Evolutionary conservation across 495 filamentous ascomycete species (phyloP), one percentile per base, ranked within the genome.

Genomic region (Achaetomiella virescens): DNA sequence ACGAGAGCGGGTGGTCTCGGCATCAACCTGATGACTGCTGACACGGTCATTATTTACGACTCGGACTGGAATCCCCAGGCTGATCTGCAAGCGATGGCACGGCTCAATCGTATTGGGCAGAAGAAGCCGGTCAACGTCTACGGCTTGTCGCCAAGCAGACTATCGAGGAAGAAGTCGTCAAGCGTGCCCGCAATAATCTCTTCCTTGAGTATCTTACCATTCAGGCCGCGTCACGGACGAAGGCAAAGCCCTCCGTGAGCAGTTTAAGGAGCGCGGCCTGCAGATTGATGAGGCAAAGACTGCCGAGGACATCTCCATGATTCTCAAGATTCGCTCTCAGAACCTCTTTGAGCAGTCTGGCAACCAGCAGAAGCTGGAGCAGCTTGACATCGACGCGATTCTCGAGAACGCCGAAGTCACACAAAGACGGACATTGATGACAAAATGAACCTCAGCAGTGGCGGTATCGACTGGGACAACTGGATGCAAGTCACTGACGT

Each of bases 11-110:
- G 93, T 73, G 93, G 93, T 66, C 81, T 99, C 17, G 93, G 93
- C 45, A 97, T 99, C 75, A 99, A 99, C 64, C 72, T 99, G 42
- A 97, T 97, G 91, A 97, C 93, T 45, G 93, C 93, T 2, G 93
- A 99, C 66, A 97, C 95, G 0, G 95, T 99, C 55, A 88, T 99
- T 60, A 81, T 99, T 38, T 97, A 97, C 62, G 93, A 99, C 67
- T 97, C 95, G 0, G 93, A 99, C 66, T 99, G 95, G 95, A 99
- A 99, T 57, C 93, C 93, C 14, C 93, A 99, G 67, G 93, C 93
- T 0, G 93, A 99, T 77, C 74, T 99, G 51, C 93, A 99, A 62
- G 93, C 93, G 18, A 99, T 99, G 93, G 92, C 93, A 42, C 84
- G 93, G 61, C 95, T 95, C 45, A 95, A 99, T 71, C 86, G 93